A percentile compares a stretch with the other conserved stretches of the same genome.
These are phyloP conservation scores for Spergularia marina DNA, from an alignment of 148 eudicot genomes.

Conservation along the genomic window DNA sequence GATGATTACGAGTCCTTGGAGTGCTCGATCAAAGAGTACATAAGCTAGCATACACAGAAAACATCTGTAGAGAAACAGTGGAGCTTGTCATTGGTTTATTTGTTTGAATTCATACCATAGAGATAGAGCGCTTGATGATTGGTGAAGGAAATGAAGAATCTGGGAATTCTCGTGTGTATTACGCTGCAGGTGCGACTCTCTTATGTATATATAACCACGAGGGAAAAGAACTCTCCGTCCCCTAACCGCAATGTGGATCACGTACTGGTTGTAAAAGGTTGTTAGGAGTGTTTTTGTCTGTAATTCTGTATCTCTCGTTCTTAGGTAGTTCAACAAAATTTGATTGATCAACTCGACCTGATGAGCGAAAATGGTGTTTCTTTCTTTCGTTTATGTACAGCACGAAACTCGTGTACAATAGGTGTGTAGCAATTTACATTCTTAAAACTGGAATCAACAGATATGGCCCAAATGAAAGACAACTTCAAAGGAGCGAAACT, in stretches of 20 bases:
- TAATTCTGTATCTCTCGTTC: background rate
- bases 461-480: too few relatives aligned
- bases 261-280: conserved; percentile 10
- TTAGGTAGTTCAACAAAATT: background rate
- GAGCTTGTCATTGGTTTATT: background rate
- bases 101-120: conserved; percentile 1
- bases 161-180: background rate
- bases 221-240: background rate
- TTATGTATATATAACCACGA: conserved; percentile 6
- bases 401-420: background rate
- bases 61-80: conserved; percentile 11
- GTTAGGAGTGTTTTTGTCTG: conserved; percentile 9
- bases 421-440: too few relatives aligned
- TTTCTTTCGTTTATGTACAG: background rate
- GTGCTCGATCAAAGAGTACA: conserved; percentile 36
- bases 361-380: background rate
- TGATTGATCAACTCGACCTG: conserved; percentile 1
- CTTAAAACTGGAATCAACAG: too few relatives aligned
- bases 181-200: conserved; percentile 13
- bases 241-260: background rate
- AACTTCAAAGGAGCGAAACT: too few relatives aligned
- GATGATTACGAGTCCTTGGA: conserved; percentile 48
- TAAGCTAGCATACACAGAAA: conserved; percentile 23
- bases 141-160: background rate
- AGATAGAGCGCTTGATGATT: conserved; percentile 10